Evolutionary conservation across 805 yeast species (phyloP).

Genomic region (Starmerella etchellsii): DNA sequence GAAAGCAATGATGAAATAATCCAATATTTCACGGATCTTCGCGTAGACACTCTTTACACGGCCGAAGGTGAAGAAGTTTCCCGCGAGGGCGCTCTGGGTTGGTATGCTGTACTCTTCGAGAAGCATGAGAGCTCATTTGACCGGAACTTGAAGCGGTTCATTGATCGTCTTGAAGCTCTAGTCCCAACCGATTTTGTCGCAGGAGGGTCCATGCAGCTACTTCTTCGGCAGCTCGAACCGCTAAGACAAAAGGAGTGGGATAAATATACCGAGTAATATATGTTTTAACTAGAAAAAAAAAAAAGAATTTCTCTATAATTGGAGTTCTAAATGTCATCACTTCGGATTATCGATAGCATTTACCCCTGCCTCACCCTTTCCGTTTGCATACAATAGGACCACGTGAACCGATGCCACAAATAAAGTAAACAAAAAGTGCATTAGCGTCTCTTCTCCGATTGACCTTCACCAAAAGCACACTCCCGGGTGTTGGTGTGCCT

Average conservation of each 20-base stretch:
- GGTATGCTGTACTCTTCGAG: slow-evolving; percentile 23
- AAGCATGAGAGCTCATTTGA: slow-evolving; percentile 30
- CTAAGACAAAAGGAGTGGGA: neutral
- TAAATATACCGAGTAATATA: too few relatives aligned
- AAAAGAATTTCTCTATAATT: too few relatives aligned
- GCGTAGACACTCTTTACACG: slow-evolving; percentile 13
- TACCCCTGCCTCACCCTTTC: too few relatives aligned
- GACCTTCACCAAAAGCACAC: too few relatives aligned
- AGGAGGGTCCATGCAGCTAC: slow-evolving; percentile 2
- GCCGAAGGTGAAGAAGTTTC: slow-evolving; percentile 18
- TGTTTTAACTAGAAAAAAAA: too few relatives aligned
- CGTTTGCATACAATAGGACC: too few relatives aligned
- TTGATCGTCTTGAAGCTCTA: slow-evolving; percentile 4
- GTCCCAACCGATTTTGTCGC: slow-evolving; percentile 6
- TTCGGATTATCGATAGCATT: too few relatives aligned
- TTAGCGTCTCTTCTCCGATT: too few relatives aligned
- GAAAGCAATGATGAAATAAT: slow-evolving; percentile 18
- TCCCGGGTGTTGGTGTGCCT: too few relatives aligned
- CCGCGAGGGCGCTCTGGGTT: slow-evolving; percentile 20
- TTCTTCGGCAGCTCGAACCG: slow-evolving; percentile 7
- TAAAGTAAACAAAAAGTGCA: too few relatives aligned
- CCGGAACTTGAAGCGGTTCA: slow-evolving; percentile 19
- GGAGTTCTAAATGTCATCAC: too few relatives aligned
- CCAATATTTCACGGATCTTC: slow-evolving; percentile 22
- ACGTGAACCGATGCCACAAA: too few relatives aligned